phyloP scores from a whole-genome alignment of 2,329 filamentous ascomycete genomes.

The Sclerotinia trifoliorum region DNA sequence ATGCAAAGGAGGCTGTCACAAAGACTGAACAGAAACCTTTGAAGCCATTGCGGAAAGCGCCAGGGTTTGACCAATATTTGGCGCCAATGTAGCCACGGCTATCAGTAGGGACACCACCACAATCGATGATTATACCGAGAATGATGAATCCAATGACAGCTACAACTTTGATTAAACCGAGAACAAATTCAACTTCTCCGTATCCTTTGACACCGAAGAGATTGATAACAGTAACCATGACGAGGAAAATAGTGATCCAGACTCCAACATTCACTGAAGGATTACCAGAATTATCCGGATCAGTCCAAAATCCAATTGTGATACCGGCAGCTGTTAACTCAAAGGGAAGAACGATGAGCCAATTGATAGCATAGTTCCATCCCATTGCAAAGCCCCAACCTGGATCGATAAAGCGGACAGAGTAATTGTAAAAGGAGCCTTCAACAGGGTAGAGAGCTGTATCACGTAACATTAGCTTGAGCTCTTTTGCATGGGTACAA shows the following conservation, averaged over 20 bases:
- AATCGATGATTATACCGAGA: constrained; percentile 72
- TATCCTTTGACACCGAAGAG: constrained; percentile 86
- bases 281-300: constrained; percentile 41
- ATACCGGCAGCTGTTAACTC: constrained; percentile 85
- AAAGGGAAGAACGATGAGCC: constrained; percentile 78
- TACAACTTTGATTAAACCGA: constrained; percentile 80
- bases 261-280: constrained; percentile 57
- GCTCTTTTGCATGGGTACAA: not conserved
- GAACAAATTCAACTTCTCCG: constrained; percentile 88
- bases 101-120: constrained; percentile 55
- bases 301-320: constrained; percentile 79
- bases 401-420: constrained; percentile 89
- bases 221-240: constrained; percentile 78
- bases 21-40: constrained; percentile 69
- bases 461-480: not conserved
- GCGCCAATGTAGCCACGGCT: constrained; percentile 62
- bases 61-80: constrained; percentile 74
- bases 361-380: constrained; percentile 88
- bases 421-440: constrained; percentile 88
- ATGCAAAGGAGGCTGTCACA: constrained; percentile 70
- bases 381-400: constrained; percentile 95
- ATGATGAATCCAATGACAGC: constrained; percentile 87
- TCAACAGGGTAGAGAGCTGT: constrained; percentile 76
- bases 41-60: constrained; percentile 74
- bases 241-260: constrained; percentile 81